These are phyloP conservation scores for Penicillium glabrum DNA, from an alignment of 2,329 filamentous ascomycete genomes.

Conservation along the genomic window DNA sequence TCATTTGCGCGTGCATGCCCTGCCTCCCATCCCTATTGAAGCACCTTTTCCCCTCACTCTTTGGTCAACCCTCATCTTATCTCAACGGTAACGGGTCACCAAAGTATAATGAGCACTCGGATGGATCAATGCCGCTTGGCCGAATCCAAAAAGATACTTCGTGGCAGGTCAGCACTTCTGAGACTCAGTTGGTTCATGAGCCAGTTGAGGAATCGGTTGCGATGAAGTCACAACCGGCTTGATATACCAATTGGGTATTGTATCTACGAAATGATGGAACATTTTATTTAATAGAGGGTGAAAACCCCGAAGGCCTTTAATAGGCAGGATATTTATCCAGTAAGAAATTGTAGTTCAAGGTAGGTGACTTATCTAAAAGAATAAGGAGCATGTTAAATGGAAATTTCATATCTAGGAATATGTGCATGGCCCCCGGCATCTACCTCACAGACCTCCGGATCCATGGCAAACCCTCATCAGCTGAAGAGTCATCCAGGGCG, in stretches of 20 bases:
- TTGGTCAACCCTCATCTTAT: neutral
- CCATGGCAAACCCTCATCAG: no score
- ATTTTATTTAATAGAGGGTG: neutral
- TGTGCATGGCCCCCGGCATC: no score
- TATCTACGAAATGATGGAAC: neutral
- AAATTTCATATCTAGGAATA: no score
- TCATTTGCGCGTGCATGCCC: constrained; percentile 49
- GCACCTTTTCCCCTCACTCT: constrained; percentile 14
- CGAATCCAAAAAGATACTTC: neutral
- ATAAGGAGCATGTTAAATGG: no score
- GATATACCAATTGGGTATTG: neutral
- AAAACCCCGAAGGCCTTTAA: neutral
- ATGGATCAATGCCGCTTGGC: neutral
- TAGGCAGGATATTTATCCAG: neutral
- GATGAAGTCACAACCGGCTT: neutral
- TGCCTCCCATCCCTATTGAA: constrained; percentile 17
- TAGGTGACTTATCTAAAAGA: no score
- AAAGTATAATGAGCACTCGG: neutral
- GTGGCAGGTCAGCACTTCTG: neutral
- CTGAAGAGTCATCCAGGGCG: no score
- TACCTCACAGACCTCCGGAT: no score
- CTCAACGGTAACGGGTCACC: neutral
- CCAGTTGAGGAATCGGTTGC: neutral
- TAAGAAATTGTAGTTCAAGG: no score
- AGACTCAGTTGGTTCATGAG: neutral